Percentiles rank a stretch among this genome's conserved stretches.
phyloP scores from a whole-genome alignment of 495 filamentous ascomycete genomes.

The Hypomontagnella monticulosa region DNA sequence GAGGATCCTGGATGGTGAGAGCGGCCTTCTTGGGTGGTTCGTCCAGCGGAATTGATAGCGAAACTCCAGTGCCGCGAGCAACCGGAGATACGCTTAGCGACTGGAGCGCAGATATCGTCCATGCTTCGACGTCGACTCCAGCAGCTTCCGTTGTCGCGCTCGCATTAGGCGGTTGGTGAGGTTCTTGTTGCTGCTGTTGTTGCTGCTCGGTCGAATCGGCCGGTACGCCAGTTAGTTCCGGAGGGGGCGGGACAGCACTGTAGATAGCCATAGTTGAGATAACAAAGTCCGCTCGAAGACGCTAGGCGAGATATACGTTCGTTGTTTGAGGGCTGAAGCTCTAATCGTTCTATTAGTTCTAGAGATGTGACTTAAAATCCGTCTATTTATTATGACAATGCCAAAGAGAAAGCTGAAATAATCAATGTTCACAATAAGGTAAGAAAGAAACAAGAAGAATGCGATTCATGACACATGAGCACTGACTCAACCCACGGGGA shows the following conservation, averaged over 20 bases:
- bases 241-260: slow-evolving; percentile 52
- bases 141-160: slow-evolving; percentile 8
- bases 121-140: slow-evolving; percentile 58
- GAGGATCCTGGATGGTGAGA: slow-evolving; percentile 41
- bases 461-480: slow-evolving; percentile 45
- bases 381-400: slow-evolving; percentile 5
- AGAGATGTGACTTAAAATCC: not conserved
- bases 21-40: slow-evolving; percentile 36
- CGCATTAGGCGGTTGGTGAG: slow-evolving; percentile 1
- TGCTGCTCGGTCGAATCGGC: slow-evolving; percentile 29
- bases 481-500: slow-evolving; percentile 23
- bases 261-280: slow-evolving; percentile 48
- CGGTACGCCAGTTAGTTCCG: slow-evolving; percentile 29
- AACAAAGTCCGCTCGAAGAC: slow-evolving; percentile 4
- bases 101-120: slow-evolving; percentile 59
- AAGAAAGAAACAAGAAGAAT: not conserved
- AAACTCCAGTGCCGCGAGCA: slow-evolving; percentile 53
- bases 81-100: slow-evolving; percentile 59
- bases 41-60: slow-evolving; percentile 61
- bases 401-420: not conserved
- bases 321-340: not conserved
- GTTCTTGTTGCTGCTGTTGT: slow-evolving; percentile 20
- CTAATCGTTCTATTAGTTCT: not conserved
- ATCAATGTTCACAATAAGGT: not conserved
- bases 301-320: not conserved